phyloP scores from a whole-genome alignment of 1,284 basidiomycete genomes.

The Marasmius tenuissimus region DNA sequence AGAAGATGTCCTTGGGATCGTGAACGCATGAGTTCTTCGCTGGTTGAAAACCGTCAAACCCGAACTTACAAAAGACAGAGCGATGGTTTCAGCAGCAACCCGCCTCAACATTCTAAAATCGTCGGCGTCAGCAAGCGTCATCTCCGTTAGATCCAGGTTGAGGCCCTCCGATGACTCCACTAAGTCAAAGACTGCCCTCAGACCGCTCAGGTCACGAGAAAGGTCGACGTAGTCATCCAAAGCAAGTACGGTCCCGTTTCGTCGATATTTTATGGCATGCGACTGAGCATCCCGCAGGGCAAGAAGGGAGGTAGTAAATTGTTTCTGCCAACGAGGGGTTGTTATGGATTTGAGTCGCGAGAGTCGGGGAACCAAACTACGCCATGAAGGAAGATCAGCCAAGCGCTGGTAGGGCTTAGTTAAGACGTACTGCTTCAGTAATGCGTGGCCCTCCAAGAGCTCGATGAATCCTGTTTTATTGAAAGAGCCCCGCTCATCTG shows the following conservation, averaged over 20 bases:
- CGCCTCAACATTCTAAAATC: conserved; percentile 33
- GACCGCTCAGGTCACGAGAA: conserved; percentile 47
- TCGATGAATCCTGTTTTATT: conserved; percentile 2
- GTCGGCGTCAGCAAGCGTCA: conserved; percentile 24
- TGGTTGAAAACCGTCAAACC: neutral
- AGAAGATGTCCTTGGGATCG: conserved; percentile 44
- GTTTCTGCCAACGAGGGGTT: conserved; percentile 21
- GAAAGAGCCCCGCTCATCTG: neutral
- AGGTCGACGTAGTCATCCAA: conserved; percentile 46
- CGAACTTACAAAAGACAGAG: conserved; percentile 45
- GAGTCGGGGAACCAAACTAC: conserved; percentile 20
- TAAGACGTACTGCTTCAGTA: conserved; percentile 22
- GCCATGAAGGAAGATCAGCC: conserved; percentile 2
- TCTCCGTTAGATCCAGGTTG: conserved; percentile 25
- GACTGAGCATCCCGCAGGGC: conserved; percentile 30
- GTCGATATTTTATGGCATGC: conserved; percentile 18
- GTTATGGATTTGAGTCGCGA: conserved; percentile 4
- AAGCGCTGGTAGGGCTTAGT: neutral
- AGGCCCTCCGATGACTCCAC: conserved; percentile 54
- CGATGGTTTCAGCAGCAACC: conserved; percentile 44
- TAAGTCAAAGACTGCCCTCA: conserved; percentile 50
- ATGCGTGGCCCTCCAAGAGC: conserved; percentile 19
- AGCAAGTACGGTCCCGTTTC: conserved; percentile 29
- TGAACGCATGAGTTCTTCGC: conserved; percentile 5
- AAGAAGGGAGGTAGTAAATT: conserved; percentile 34